Conservation (phyloP, 1,139 yeast genomes). For the Nakaseomyces glabratus region DNA sequence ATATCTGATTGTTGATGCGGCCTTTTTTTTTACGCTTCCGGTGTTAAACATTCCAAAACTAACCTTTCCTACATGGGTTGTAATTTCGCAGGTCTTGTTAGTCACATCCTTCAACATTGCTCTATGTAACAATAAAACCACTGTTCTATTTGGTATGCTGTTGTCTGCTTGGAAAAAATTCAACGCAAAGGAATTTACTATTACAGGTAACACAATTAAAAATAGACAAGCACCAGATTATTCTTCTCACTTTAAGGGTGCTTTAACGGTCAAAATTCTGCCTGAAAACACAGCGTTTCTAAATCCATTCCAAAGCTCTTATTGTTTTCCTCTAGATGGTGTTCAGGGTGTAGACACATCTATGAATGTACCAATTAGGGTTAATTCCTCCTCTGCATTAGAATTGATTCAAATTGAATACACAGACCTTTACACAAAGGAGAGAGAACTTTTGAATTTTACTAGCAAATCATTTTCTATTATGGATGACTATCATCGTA, state of each 20-base stretch:
- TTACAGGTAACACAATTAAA: constrained; percentile 46
- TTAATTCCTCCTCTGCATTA: constrained; percentile 73
- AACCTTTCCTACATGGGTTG: constrained; percentile 39
- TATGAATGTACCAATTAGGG: constrained; percentile 58
- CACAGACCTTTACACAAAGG: constrained; percentile 48
- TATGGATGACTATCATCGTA: background rate
- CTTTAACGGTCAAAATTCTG: constrained; percentile 72
- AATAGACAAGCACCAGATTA: constrained; percentile 44
- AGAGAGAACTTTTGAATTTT: constrained; percentile 42
- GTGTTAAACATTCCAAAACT: constrained; percentile 66
- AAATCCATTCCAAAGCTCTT: constrained; percentile 62
- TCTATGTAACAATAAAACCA: constrained; percentile 33
- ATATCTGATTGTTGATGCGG: constrained; percentile 63
- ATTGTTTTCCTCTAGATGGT: constrained; percentile 47
- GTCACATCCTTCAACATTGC: constrained; percentile 34
- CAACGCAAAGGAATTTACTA: constrained; percentile 55
- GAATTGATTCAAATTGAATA: constrained; percentile 58
- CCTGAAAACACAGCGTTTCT: constrained; percentile 87
- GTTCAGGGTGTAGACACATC: constrained; percentile 21
- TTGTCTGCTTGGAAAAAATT: constrained; percentile 39
- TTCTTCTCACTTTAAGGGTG: constrained; percentile 73
- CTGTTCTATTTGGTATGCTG: constrained; percentile 45
- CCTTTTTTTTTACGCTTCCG: constrained; percentile 62
- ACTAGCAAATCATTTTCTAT: constrained; percentile 31
- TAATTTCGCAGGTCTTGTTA: constrained; percentile 32